Evolutionary conservation across 768 basidiomycete species (phyloP), one percentile per base, ranked within the genome.

Genomic region (Boletus barrowsii): DNA sequence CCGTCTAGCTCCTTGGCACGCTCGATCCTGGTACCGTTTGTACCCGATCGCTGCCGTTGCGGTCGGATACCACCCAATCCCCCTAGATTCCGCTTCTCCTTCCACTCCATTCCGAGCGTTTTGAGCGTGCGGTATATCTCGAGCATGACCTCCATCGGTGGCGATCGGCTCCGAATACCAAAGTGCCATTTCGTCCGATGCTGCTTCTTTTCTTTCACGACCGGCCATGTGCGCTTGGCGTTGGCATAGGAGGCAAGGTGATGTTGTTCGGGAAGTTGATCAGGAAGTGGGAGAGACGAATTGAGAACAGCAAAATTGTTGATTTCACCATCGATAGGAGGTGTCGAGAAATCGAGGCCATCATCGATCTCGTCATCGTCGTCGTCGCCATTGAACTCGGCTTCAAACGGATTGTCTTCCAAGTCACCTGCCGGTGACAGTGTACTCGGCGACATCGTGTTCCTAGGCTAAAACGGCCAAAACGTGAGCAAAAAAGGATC

Each of bases 101-200:
- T 91, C 97, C 97, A 99, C 72, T 99, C 93, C 92, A 98, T 96
- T 15, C 88, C 91, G 18, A 98, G 77, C 55, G 85, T 77, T 73
- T 88, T 88, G 47, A 99, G 74, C 41, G 95, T 97, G 57, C 90
- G 78, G 73, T 99, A 98, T 48, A 99, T 97, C 79, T 98, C 96
- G 24, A 97, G 75, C 95, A 99, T 98, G 22, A 99, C 96, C 71
- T 99, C 97, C 91, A 98, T 96, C 20, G 95, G 97, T 32, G 94
- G 92, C 54, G 86, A 89, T 55, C 95, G 80, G 62, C 91, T 94
- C 32, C 97, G 82, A 39, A 99, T 98, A 9, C 97, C 97, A 65
- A 98, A 99, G 69, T 99, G 97, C 97, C 97, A 98, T 59, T 93
- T 88, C 15, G 89, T 89, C 56, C 88, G 84, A 56, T 87, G 84